A percentile compares a stretch with the other conserved stretches of the same genome.
Conservation (phyloP, 208 protist species). For the Kentomonas sorsogonicus region DNA sequence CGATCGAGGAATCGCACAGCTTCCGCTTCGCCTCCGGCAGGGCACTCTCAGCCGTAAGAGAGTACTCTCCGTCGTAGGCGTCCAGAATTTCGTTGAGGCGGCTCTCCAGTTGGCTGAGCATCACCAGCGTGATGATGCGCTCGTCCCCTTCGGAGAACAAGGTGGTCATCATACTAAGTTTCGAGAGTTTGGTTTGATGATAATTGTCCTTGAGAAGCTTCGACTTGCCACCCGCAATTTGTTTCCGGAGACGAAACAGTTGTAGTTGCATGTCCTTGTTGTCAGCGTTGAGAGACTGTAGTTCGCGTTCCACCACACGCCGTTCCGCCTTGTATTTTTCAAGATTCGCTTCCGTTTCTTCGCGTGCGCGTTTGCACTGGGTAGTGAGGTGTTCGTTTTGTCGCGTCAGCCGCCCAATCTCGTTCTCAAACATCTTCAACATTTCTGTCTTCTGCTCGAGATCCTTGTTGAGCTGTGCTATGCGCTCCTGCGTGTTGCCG, state of each 20-base stretch:
- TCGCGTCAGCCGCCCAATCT: slow-evolving; percentile 55
- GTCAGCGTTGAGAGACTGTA: slow-evolving; percentile 65
- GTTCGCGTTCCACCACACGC: slow-evolving; percentile 37
- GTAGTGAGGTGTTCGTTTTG: slow-evolving; percentile 61
- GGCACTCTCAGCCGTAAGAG: slow-evolving; percentile 32
- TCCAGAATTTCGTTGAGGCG: slow-evolving; percentile 79
- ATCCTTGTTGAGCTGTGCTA: slow-evolving; percentile 40
- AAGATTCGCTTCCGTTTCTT: slow-evolving; percentile 30
- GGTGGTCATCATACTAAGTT: slow-evolving; percentile 59
- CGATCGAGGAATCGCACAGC: slow-evolving; percentile 40
- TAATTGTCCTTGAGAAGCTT: slow-evolving; percentile 68
- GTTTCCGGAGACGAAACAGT: slow-evolving; percentile 79
- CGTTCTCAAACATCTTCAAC: slow-evolving; percentile 55
- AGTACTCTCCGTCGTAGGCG: slow-evolving; percentile 71
- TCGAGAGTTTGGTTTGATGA: slow-evolving; percentile 60
- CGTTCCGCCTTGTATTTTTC: slow-evolving; percentile 16
- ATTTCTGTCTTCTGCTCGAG: slow-evolving; percentile 47
- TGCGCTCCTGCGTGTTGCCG: slow-evolving; percentile 45
- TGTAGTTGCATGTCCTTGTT: slow-evolving; percentile 87
- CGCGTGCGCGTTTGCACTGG: slow-evolving; percentile 32
- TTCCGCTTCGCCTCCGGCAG: slow-evolving; percentile 25
- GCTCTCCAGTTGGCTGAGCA: slow-evolving; percentile 79
- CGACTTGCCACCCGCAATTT: slow-evolving; percentile 53
- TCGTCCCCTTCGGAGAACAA: slow-evolving; percentile 85
- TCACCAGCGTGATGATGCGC: slow-evolving; percentile 58